Conservation (phyloP, 805 yeast genomes). For the Cyberlindnera nakhonratchasimensis region DNA sequence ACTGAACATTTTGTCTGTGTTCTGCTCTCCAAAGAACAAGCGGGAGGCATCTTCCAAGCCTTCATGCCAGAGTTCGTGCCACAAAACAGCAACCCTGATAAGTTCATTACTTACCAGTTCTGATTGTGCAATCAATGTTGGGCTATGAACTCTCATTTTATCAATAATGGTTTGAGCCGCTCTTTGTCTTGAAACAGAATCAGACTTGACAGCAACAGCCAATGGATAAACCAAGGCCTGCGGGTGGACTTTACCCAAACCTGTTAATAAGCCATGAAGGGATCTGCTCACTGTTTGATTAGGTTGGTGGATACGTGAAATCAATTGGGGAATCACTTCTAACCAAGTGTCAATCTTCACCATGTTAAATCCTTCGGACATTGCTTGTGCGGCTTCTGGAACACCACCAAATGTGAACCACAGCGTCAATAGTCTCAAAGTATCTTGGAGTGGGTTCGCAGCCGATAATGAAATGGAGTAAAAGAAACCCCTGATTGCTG, state of each 20-base stretch:
- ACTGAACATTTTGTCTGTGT: constrained; percentile 90
- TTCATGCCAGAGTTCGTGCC: constrained; percentile 99
- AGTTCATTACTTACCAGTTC: constrained; percentile 91
- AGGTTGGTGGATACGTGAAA: constrained; percentile 95
- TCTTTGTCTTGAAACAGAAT: constrained; percentile 80
- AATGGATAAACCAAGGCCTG: constrained; percentile 94
- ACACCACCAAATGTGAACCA: constrained; percentile 98
- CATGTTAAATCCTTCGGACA: constrained; percentile 85
- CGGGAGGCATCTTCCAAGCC: constrained; percentile 96
- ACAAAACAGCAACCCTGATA: constrained; percentile 89
- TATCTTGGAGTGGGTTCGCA: constrained; percentile 88
- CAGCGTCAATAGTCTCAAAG: constrained; percentile 79
- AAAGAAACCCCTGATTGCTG: constrained; percentile 95
- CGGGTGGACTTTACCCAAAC: constrained; percentile 92
- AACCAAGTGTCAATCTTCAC: constrained; percentile 92
- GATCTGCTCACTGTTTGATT: constrained; percentile 79
- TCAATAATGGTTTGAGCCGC: constrained; percentile 92
- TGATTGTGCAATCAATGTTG: constrained; percentile 83
- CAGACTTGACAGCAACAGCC: constrained; percentile 94
- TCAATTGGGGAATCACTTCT: constrained; percentile 91
- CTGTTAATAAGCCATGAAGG: constrained; percentile 73
- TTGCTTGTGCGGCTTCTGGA: constrained; percentile 85
- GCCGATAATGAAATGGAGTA: constrained; percentile 87
- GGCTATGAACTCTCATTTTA: constrained; percentile 85
- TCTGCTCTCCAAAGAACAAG: constrained; percentile 88